Evolutionary conservation across 352 stramenopile genomes (phyloP).

Genomic region (Phytopythium aichiense): DNA sequence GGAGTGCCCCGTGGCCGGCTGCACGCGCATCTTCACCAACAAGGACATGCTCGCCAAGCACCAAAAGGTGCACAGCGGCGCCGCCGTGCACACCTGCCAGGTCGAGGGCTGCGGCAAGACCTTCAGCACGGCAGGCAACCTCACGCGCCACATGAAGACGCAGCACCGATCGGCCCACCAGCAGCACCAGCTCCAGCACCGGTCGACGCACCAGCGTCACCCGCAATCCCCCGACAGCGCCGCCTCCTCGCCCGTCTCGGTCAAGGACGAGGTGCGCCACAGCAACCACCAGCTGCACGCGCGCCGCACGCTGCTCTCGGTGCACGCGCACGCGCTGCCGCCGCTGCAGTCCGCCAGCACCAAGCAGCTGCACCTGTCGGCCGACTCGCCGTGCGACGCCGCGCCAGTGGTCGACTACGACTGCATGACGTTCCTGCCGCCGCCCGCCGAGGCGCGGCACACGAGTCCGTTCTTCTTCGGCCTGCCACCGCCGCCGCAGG

Average conservation of each 20-base stretch:
- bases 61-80: slow-evolving; percentile 52
- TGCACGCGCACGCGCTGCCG: background rate
- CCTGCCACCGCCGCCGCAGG: slow-evolving; percentile 6
- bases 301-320: background rate
- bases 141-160: slow-evolving; percentile 60
- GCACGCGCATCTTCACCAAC: slow-evolving; percentile 52
- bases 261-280: background rate
- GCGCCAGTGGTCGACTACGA: slow-evolving; percentile 32
- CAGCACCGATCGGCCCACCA: slow-evolving; percentile 32
- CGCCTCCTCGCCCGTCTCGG: background rate
- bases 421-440: slow-evolving; percentile 31
- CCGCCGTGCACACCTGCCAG: slow-evolving; percentile 49
- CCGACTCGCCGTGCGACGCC: slow-evolving; percentile 26
- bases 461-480: slow-evolving; percentile 25
- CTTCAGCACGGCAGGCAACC: slow-evolving; percentile 59
- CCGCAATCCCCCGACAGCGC: background rate
- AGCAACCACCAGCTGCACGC: background rate
- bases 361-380: slow-evolving; percentile 9
- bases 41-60: slow-evolving; percentile 55
- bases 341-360: slow-evolving; percentile 14
- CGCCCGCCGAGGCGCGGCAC: slow-evolving; percentile 20
- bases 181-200: slow-evolving; percentile 13
- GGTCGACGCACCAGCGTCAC: slow-evolving; percentile 8
- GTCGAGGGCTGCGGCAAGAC: slow-evolving; percentile 46
- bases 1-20: slow-evolving; percentile 41